A percentile compares a stretch with the other conserved stretches of the same genome.
phyloP scores from a whole-genome alignment of 352 stramenopile genomes.

The Pythium scleroteichum region DNA sequence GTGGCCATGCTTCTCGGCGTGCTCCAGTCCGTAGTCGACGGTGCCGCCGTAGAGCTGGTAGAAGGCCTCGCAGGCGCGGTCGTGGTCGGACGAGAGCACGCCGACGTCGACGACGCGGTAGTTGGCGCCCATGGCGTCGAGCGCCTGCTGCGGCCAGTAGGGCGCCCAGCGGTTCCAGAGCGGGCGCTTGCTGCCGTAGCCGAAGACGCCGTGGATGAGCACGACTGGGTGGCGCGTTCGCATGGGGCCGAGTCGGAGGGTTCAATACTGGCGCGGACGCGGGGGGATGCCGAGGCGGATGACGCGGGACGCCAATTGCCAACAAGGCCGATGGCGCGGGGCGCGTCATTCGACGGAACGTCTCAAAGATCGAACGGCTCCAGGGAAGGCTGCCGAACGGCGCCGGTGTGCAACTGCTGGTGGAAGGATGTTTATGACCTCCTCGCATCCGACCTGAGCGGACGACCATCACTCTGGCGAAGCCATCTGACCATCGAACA shows the following conservation, averaged over 20 bases:
- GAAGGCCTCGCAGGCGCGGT: constrained; percentile 67
- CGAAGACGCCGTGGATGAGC: constrained; percentile 69
- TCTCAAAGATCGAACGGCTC: constrained; percentile 3
- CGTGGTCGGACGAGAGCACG: constrained; percentile 62
- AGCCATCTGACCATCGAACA: constrained; percentile 2
- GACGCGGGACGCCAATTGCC: too few relatives aligned
- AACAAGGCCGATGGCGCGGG: not conserved
- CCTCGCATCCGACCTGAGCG: not conserved
- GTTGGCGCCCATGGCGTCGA: constrained; percentile 53
- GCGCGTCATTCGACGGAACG: not conserved
- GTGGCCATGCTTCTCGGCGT: constrained; percentile 37
- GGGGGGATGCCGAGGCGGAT: too few relatives aligned
- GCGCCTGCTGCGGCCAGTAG: constrained; percentile 58
- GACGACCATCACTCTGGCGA: constrained; percentile 17
- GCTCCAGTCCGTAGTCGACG: constrained; percentile 64
- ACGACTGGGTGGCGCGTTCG: constrained; percentile 58
- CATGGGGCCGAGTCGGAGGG: not conserved
- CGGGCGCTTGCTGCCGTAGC: constrained; percentile 47
- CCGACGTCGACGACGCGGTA: constrained; percentile 64
- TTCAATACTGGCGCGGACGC: too few relatives aligned
- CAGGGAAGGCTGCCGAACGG: constrained; percentile 8
- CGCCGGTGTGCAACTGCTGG: not conserved
- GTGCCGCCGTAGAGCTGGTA: constrained; percentile 58
- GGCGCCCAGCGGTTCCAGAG: constrained; percentile 46
- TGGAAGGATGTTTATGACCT: constrained; percentile 25